Evolutionary conservation across 2,329 filamentous ascomycete species (phyloP).

Genomic region (Aspergillus carbonarius): DNA sequence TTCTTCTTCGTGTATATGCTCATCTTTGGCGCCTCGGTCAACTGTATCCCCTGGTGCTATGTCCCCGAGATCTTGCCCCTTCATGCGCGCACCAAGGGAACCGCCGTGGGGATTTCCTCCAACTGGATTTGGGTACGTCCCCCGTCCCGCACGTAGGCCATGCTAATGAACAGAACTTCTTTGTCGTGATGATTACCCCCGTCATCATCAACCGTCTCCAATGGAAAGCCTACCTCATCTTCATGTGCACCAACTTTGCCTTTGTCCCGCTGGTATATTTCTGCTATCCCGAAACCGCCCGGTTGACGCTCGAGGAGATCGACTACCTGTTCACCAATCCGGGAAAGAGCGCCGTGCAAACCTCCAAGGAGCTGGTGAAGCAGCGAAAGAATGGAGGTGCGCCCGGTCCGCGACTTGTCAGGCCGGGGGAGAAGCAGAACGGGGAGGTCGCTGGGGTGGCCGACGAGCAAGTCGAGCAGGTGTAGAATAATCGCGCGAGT

Average conservation of each 20-base stretch:
- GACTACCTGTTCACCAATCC: slow-evolving; percentile 40
- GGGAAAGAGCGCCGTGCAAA: slow-evolving; percentile 17
- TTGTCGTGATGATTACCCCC: slow-evolving; percentile 41
- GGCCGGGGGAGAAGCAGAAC: slow-evolving; percentile 2
- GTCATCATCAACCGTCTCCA: slow-evolving; percentile 33
- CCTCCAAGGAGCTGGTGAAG: slow-evolving; percentile 21
- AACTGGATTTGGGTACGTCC: slow-evolving; percentile 47
- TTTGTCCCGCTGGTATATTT: slow-evolving; percentile 46
- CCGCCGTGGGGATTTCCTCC: slow-evolving; percentile 38
- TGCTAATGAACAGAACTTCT: slow-evolving; percentile 40
- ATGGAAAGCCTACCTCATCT: slow-evolving; percentile 39
- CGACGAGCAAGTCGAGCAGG: slow-evolving; percentile 20
- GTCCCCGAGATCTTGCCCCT: slow-evolving; percentile 53
- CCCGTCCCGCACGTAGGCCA: neutral
- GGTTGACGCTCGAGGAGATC: slow-evolving; percentile 45
- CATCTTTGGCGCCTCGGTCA: slow-evolving; percentile 45
- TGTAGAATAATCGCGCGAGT: slow-evolving; percentile 3
- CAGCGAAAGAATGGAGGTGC: slow-evolving; percentile 13
- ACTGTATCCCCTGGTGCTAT: slow-evolving; percentile 53
- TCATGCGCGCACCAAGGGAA: slow-evolving; percentile 51
- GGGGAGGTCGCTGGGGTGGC: neutral
- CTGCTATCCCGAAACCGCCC: slow-evolving; percentile 45
- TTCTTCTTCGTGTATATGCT: slow-evolving; percentile 52
- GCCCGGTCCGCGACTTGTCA: slow-evolving; percentile 2
- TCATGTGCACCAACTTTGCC: slow-evolving; percentile 36